These are phyloP conservation scores for Aspergillus carlsbadensis DNA, from an alignment of 495 filamentous ascomycete species.

Conservation along the genomic window DNA sequence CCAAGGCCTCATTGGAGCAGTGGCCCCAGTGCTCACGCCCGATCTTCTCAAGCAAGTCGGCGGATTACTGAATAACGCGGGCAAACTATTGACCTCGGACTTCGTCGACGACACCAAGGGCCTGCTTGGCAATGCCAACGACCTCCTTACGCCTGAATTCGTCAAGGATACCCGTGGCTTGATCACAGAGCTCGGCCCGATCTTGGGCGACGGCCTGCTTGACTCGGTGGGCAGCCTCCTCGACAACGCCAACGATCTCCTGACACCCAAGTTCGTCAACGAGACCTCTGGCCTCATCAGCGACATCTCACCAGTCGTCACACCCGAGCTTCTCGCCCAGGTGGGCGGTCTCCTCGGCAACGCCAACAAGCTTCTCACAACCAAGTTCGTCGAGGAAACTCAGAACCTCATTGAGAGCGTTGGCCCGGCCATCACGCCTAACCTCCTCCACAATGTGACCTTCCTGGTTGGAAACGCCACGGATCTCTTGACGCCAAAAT, in stretches of 20 bases:
- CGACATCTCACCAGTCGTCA: conserved; percentile 35
- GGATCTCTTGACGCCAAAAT: conserved; percentile 37
- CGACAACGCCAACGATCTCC: conserved; percentile 33
- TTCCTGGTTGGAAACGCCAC: conserved; percentile 37
- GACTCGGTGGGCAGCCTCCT: conserved; percentile 32
- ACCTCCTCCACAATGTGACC: conserved; percentile 25
- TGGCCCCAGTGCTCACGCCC: conserved; percentile 35
- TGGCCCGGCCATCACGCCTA: conserved; percentile 33
- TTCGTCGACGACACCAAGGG: conserved; percentile 42
- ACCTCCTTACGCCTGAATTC: conserved; percentile 33
- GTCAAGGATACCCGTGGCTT: conserved; percentile 38
- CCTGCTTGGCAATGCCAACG: conserved; percentile 34
- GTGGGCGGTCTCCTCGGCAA: conserved; percentile 35
- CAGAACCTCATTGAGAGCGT: conserved; percentile 40
- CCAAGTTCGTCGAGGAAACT: conserved; percentile 43
- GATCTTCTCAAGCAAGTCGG: conserved; percentile 33
- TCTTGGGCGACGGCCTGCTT: conserved; percentile 35
- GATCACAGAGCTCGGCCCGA: conserved; percentile 31
- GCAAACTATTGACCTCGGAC: conserved; percentile 35
- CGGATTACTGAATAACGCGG: conserved; percentile 38
- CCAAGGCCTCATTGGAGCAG: conserved; percentile 27
- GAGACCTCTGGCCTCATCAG: conserved; percentile 37
- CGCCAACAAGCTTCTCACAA: conserved; percentile 40
- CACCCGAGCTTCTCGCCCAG: conserved; percentile 23
- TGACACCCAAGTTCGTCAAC: conserved; percentile 44